Conservation (phyloP, 768 basidiomycete species). For the Hericium erinaceus region DNA sequence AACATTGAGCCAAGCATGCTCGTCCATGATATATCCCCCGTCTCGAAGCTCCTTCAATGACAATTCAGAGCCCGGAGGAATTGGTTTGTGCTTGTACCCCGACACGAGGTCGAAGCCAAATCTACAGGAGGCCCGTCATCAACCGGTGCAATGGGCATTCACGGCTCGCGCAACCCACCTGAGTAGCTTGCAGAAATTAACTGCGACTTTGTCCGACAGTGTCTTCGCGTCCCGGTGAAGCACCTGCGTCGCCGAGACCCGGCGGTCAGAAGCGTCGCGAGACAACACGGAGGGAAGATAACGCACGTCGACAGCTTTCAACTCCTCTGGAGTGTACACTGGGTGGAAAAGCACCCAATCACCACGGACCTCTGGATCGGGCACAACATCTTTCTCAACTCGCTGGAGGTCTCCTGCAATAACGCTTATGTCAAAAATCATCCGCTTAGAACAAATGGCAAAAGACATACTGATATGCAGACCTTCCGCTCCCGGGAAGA, state of each 20-base stretch:
- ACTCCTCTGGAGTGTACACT: constrained; percentile 70
- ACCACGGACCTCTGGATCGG: constrained; percentile 30
- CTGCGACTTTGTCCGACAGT: constrained; percentile 65
- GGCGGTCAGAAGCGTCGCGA: not conserved
- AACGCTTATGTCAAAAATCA: not conserved
- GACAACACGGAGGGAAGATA: not conserved
- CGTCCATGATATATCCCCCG: constrained; percentile 64
- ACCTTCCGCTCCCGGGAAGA: not conserved
- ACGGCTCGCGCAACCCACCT: constrained; percentile 25
- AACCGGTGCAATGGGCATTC: not conserved
- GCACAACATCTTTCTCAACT: not conserved
- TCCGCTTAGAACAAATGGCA: not conserved
- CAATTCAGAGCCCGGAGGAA: constrained; percentile 55
- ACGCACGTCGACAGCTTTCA: constrained; percentile 61
- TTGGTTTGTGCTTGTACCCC: constrained; percentile 69
- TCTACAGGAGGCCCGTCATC: constrained; percentile 23
- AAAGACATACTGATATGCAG: not conserved
- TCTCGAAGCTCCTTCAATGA: constrained; percentile 64
- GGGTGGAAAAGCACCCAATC: constrained; percentile 94
- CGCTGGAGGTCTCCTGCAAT: not conserved
- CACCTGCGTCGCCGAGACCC: constrained; percentile 35
- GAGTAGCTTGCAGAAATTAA: constrained; percentile 45
- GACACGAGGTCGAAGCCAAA: constrained; percentile 77
- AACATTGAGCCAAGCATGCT: constrained; percentile 70
- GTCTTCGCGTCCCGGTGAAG: constrained; percentile 58